Evolutionary conservation across 306 rosid species (phyloP).

Genomic region (Quercus variabilis): DNA sequence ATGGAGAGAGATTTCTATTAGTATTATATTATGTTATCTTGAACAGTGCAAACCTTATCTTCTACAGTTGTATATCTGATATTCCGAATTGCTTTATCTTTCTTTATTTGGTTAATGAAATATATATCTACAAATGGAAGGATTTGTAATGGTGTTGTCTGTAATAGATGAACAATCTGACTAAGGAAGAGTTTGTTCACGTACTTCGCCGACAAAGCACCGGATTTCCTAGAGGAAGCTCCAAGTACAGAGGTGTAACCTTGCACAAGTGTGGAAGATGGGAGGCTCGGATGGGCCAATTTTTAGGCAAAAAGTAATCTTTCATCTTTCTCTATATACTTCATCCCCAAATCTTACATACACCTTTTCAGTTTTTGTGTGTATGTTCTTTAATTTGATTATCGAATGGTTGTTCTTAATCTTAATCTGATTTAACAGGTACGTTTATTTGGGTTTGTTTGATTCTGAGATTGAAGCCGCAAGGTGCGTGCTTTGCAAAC

Average conservation of each 20-base stretch:
- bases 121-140: neutral
- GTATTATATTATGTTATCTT: slow-evolving; percentile 21
- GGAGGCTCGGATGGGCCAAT: slow-evolving; percentile 99
- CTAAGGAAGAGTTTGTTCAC: slow-evolving; percentile 97
- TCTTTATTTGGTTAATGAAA: neutral
- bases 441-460: slow-evolving; percentile 88
- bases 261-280: slow-evolving; percentile 99
- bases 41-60: slow-evolving; percentile 33
- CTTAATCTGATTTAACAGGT: slow-evolving; percentile 47
- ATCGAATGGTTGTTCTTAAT: neutral
- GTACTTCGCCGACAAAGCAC: slow-evolving; percentile 99
- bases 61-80: neutral
- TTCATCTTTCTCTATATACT: neutral
- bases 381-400: neutral
- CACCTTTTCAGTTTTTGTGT: no score
- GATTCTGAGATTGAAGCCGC: slow-evolving; percentile 98
- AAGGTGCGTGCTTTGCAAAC: slow-evolving; percentile 41
- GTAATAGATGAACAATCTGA: slow-evolving; percentile 81
- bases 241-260: slow-evolving; percentile 98
- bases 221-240: slow-evolving; percentile 98
- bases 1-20: neutral
- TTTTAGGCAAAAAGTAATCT: slow-evolving; percentile 91
- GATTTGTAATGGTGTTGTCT: slow-evolving; percentile 3
- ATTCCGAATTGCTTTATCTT: neutral
- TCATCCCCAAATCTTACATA: neutral